Evolutionary conservation across 1,284 basidiomycete genomes (phyloP), one percentile per base, ranked within the genome.

Genomic region (Apiotrichum laibachii): DNA sequence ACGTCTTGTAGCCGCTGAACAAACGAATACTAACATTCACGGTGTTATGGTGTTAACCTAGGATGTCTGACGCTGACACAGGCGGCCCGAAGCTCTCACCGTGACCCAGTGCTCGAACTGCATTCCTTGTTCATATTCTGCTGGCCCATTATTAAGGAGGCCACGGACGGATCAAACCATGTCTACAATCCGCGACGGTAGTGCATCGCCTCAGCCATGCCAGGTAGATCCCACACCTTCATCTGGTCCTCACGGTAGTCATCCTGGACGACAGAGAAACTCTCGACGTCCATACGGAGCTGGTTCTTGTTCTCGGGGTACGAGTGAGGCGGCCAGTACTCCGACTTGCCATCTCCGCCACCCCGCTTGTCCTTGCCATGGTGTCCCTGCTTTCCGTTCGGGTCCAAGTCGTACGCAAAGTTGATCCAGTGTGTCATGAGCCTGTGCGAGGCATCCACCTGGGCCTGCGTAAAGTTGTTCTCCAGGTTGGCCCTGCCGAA

Each of bases 351-450:
- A 13, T 12, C 37, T 11, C 37, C 37, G 37, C 37, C 37, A 39
- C 12, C 37, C 5, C 3, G 33, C 3, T 35, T 33, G 13, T 31
- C 26, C 19, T 49, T 49, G n/a, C 21, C 48, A 5, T 35, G 12
- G 7, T 13, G 16, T 13, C n/a, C 16, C 21, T 11, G 33, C 18
- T 19, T 13, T 16, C 61, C 66, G 62, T 72, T 72, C n/a, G 73
- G 73, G 51, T 73, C 65, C 49, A 63, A 60, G 66, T 68, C 65
- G 60, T 72, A 72, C 19, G 67, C 73, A 62, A 77, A 77, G 66
- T 76, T 77, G 63, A 75, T 55, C 71, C 72, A 50, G 21, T 26
- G 19, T 15, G 18, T 13, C 53, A 70, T 64, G 59, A 75, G 67
- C 15, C 31, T 26, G 31, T 44, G 47, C 18, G 47, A 1, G 18